Evolutionary conservation across 2,329 filamentous ascomycete genomes (phyloP).

Genomic region (Lasiodiplodia theobromae): DNA sequence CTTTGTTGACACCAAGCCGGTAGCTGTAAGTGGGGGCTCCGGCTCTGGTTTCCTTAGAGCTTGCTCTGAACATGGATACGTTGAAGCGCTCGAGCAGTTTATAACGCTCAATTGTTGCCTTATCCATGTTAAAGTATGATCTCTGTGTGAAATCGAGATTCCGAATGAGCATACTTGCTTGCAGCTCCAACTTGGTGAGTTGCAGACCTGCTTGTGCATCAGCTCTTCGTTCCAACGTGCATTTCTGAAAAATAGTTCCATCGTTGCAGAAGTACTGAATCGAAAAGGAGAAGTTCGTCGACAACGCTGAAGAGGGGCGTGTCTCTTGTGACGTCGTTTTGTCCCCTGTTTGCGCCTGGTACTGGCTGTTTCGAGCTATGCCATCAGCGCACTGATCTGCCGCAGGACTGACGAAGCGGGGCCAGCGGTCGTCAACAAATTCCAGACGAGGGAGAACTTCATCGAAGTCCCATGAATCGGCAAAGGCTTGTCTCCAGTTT

Average conservation of each 20-base stretch:
- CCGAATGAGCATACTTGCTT: not conserved
- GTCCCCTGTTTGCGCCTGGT: too few relatives aligned
- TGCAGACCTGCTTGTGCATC: not conserved
- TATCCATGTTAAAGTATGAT: too few relatives aligned
- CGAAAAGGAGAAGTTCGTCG: too few relatives aligned
- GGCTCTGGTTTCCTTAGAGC: too few relatives aligned
- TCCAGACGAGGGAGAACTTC: not conserved
- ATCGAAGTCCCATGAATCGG: not conserved
- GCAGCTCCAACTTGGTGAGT: rapidly evolving
- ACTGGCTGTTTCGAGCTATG: not conserved
- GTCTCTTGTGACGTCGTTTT: too few relatives aligned
- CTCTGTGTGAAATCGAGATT: not conserved
- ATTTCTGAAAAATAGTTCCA: not conserved
- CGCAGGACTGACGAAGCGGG: not conserved
- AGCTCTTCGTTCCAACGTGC: not conserved
- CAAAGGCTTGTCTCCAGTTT: not conserved
- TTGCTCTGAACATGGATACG: too few relatives aligned
- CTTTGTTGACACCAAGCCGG: too few relatives aligned
- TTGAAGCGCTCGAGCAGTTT: too few relatives aligned
- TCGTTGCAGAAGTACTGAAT: not conserved
- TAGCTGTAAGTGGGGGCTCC: too few relatives aligned
- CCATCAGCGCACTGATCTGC: too few relatives aligned
- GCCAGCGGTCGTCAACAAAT: slow-evolving; percentile 25
- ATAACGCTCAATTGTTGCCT: too few relatives aligned
- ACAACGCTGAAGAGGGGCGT: too few relatives aligned